Evolutionary conservation across 495 filamentous ascomycete genomes (phyloP).

Genomic region (Ramalina peruviana): DNA sequence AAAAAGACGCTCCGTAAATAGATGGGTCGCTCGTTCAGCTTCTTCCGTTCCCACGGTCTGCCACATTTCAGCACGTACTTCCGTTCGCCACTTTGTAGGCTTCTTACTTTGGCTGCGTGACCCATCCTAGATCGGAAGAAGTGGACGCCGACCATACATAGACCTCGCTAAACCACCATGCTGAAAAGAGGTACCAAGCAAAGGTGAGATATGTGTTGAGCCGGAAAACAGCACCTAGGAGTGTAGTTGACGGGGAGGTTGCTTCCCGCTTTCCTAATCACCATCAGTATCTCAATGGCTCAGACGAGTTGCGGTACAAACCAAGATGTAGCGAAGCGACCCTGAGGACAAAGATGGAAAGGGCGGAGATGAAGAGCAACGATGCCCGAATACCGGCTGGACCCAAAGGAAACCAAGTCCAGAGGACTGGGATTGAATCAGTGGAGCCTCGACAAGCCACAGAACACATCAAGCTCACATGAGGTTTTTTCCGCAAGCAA

Average conservation of each 20-base stretch:
- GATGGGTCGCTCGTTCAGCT: constrained; percentile 78
- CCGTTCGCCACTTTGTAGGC: not conserved
- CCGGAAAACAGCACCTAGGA: constrained; percentile 38
- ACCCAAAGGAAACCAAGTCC: constrained; percentile 77
- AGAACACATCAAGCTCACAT: constrained; percentile 32
- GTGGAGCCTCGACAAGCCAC: constrained; percentile 1
- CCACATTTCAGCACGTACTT: constrained; percentile 4
- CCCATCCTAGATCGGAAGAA: constrained; percentile 52
- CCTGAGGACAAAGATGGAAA: constrained; percentile 66
- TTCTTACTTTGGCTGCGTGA: constrained; percentile 48
- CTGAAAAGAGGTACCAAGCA: constrained; percentile 60
- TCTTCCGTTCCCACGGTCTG: constrained; percentile 51
- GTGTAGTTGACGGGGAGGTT: constrained; percentile 47
- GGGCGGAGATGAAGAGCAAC: constrained; percentile 50
- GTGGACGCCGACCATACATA: constrained; percentile 65
- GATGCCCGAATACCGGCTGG: constrained; percentile 57
- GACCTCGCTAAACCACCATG: constrained; percentile 65
- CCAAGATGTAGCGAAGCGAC: constrained; percentile 69
- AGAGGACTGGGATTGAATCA: constrained; percentile 43
- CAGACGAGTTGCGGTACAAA: not conserved
- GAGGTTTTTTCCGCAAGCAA: constrained; percentile 56
- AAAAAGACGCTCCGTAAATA: constrained; percentile 63
- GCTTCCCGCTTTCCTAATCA: constrained; percentile 40
- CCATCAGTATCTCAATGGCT: constrained; percentile 8
- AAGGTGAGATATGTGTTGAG: constrained; percentile 51